phyloP scores from a whole-genome alignment of 805 yeast genomes.

The Candida wancherniae region DNA sequence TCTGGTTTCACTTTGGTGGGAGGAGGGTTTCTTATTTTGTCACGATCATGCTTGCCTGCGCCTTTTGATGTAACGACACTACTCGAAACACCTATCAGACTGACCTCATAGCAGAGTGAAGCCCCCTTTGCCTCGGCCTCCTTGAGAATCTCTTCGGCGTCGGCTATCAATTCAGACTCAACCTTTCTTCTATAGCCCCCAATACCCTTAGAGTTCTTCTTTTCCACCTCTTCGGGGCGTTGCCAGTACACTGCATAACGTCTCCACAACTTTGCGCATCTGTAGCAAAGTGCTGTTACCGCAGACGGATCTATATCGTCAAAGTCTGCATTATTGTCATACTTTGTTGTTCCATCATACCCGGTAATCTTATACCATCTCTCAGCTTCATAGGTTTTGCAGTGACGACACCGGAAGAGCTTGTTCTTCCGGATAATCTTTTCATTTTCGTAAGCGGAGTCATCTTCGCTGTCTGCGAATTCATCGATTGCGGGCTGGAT shows the following conservation, averaged over 20 bases:
- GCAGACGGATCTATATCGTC: slow-evolving; percentile 18
- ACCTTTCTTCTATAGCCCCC: slow-evolving; percentile 55
- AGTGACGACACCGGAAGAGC: slow-evolving; percentile 63
- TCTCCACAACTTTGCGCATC: slow-evolving; percentile 92
- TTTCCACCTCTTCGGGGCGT: slow-evolving; percentile 62
- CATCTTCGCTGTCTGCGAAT: slow-evolving; percentile 64
- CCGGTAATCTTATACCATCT: slow-evolving; percentile 77
- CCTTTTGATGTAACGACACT: no score
- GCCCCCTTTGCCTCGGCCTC: slow-evolving; percentile 40
- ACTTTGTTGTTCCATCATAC: slow-evolving; percentile 34
- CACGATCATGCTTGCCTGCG: no score
- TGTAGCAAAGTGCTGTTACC: slow-evolving; percentile 63
- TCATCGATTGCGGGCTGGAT: slow-evolving; percentile 30
- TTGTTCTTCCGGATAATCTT: slow-evolving; percentile 40
- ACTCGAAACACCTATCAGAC: no score
- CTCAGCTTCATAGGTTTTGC: slow-evolving; percentile 50
- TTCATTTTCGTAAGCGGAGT: slow-evolving; percentile 60
- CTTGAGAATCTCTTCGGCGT: slow-evolving; percentile 49
- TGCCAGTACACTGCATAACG: slow-evolving; percentile 87
- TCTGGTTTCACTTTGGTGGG: no score
- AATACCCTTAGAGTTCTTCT: slow-evolving; percentile 40
- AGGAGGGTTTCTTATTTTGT: no score
- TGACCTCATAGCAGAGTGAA: slow-evolving; percentile 19
- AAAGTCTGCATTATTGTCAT: slow-evolving; percentile 19
- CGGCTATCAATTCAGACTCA: slow-evolving; percentile 65